Base-by-base conservation (phyloP, 2,329 filamentous ascomycete genomes). In the Coniochaeta ligniaria region DNA sequence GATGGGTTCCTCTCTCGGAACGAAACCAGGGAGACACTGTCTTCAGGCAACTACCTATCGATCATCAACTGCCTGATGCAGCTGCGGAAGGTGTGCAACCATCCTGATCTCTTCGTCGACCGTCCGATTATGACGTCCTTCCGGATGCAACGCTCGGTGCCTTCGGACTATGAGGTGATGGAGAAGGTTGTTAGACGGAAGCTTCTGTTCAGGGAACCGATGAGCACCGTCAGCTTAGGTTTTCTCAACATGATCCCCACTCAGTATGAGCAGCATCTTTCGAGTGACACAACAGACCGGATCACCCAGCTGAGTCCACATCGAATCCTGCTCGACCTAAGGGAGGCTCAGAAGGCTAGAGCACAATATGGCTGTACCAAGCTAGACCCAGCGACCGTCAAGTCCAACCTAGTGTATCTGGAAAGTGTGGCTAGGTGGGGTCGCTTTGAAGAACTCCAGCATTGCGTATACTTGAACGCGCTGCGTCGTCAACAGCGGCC, bases 1-100 rank as follows among this genome's bases (percentile, higher is more conserved):
- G 95, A 99, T 74, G 94, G 94, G 1, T 99, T 98, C 74, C 86
- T 99, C 77, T 92, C 91, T 36, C 87, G 93, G 60, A 89, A 89
- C 3, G 92, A 96, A 68, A 98, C 95, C 0, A 88, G 92, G 64
- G 89, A 92, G 62, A 97, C 93, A 0, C 79, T 99, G 20, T 85
- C 91, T 2, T 96, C 91, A 1, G 95, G 95, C 31, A 99, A 98
- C 69, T 97, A 97, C 72, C 85, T 99, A 64, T 96, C 92, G 20
- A 97, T 99, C 72, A 98, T 98, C 75, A 96, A 97, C 72, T 98
- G 96, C 73, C 78, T 99, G 58, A 96, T 99, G 92, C 95, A 96
- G 71, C 80, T 99, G 59, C 87, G 95, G 57, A 97, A 98, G 73
- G 96, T 99, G 58, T 99, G 95, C 81, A 99, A 99, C 67, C 95